Evolutionary conservation across 2,329 filamentous ascomycete species (phyloP).

Genomic region (Chaetomiaceae sp.): DNA sequence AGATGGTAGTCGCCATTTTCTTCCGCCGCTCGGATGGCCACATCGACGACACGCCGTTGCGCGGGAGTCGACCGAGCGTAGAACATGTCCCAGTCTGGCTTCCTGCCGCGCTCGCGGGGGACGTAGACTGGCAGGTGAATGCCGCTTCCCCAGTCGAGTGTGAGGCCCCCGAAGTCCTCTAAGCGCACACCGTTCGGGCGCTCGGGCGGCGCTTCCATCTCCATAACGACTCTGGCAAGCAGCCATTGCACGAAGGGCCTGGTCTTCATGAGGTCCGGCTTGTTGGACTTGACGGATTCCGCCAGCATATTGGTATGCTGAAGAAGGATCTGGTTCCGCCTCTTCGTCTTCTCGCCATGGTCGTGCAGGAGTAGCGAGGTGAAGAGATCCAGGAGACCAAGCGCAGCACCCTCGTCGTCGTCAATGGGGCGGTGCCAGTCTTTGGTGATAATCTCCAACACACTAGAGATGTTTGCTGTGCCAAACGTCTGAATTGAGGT

Average conservation of each 20-base stretch:
- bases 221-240: slow-evolving; percentile 9
- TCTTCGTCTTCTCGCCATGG: neutral
- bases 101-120: slow-evolving; percentile 6
- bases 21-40: slow-evolving; percentile 11
- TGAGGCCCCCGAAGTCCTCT: slow-evolving; percentile 2
- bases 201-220: neutral
- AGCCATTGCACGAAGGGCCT: slow-evolving; percentile 18
- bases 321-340: slow-evolving; percentile 4
- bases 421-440: slow-evolving; percentile 12
- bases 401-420: slow-evolving; percentile 10
- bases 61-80: neutral
- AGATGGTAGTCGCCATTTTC: slow-evolving; percentile 14
- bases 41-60: slow-evolving; percentile 6
- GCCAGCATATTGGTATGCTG: slow-evolving; percentile 6
- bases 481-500: slow-evolving; percentile 2
- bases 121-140: slow-evolving; percentile 16
- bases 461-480: neutral
- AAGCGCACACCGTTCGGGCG: slow-evolving; percentile 1
- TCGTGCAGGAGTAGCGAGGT: slow-evolving; percentile 12
- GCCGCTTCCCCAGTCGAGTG: neutral
- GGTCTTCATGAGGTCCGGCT: slow-evolving; percentile 12
- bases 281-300: neutral
- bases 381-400: slow-evolving; percentile 18
- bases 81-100: slow-evolving; percentile 16
- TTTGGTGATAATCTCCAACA: slow-evolving; percentile 4